Percentiles rank a stretch among this genome's conserved stretches.
These are phyloP conservation scores for Phytophthora melonis DNA, from an alignment of 352 stramenopile species.

Conservation along the genomic window DNA sequence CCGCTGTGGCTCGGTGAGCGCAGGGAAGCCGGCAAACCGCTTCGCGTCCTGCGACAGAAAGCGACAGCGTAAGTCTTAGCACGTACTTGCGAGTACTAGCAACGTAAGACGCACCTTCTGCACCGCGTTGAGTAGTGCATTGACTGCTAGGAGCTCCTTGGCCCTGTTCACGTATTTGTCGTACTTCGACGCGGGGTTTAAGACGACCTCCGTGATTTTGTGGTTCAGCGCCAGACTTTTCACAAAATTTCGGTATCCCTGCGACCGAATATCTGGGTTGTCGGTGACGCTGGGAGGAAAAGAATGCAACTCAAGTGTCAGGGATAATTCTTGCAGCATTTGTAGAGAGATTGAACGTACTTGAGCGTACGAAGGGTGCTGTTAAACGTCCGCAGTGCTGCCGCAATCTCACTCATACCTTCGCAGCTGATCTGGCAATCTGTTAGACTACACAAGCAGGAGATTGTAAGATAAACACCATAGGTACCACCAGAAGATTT, in stretches of 20 bases:
- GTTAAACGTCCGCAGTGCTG: slow-evolving; percentile 57
- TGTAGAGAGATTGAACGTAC: slow-evolving; percentile 22
- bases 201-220: slow-evolving; percentile 36
- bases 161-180: slow-evolving; percentile 39
- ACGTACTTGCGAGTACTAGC: neutral
- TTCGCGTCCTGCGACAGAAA: slow-evolving; percentile 17
- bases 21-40: slow-evolving; percentile 45
- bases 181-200: slow-evolving; percentile 45
- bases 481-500: neutral
- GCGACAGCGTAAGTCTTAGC: neutral
- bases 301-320: neutral
- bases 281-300: slow-evolving; percentile 39
- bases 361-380: slow-evolving; percentile 52
- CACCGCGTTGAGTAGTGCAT: slow-evolving; percentile 41
- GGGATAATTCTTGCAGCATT: neutral
- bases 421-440: slow-evolving; percentile 59
- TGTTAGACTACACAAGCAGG: slow-evolving; percentile 36
- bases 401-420: slow-evolving; percentile 41
- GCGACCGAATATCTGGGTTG: slow-evolving; percentile 56
- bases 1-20: slow-evolving; percentile 52
- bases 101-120: slow-evolving; percentile 31
- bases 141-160: slow-evolving; percentile 53
- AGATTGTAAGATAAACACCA: neutral
- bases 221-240: slow-evolving; percentile 59
- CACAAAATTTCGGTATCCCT: slow-evolving; percentile 53